phyloP scores from a whole-genome alignment of 228 moss, liverwort and hornwort species.

The Sphagnum fallax region DNA sequence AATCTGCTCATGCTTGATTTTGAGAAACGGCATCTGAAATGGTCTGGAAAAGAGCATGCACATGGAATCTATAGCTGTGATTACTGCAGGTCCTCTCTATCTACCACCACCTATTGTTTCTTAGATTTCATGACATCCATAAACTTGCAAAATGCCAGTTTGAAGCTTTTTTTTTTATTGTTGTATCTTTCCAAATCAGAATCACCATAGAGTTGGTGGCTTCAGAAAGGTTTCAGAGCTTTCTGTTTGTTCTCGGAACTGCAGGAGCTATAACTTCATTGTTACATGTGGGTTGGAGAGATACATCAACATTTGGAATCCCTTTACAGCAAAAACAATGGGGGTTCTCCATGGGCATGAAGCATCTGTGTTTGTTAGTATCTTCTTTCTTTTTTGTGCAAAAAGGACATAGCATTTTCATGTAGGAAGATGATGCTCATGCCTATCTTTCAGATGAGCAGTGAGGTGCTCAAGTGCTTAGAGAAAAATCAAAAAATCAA shows the following conservation, averaged over 20 bases:
- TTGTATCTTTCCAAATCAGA: too few relatives aligned
- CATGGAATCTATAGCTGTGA: conserved; percentile 74
- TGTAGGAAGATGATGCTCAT: too few relatives aligned
- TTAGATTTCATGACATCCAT: background rate
- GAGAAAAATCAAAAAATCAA: too few relatives aligned
- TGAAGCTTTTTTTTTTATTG: too few relatives aligned
- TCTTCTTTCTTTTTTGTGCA: background rate
- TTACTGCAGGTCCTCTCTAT: conserved; percentile 63
- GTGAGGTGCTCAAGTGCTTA: too few relatives aligned
- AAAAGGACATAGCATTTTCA: too few relatives aligned
- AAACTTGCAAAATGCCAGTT: too few relatives aligned
- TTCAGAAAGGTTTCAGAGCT: too few relatives aligned
- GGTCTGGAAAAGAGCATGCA: conserved; percentile 79
- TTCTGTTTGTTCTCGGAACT: background rate
- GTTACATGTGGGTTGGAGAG: conserved; percentile 96
- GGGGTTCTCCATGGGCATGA: conserved; percentile 86
- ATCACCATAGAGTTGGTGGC: too few relatives aligned
- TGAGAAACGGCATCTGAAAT: conserved; percentile 70
- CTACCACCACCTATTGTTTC: background rate
- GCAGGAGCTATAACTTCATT: conserved; percentile 87
- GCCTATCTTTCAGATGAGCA: too few relatives aligned
- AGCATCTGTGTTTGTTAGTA: conserved; percentile 63
- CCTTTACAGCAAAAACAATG: conserved; percentile 86
- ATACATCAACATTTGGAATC: conserved; percentile 94
- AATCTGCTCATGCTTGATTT: conserved; percentile 83